Percentiles rank a stretch among this genome's conserved stretches.
Conservation (phyloP, 495 filamentous ascomycete genomes). For the Choiromyces venosus region DNA sequence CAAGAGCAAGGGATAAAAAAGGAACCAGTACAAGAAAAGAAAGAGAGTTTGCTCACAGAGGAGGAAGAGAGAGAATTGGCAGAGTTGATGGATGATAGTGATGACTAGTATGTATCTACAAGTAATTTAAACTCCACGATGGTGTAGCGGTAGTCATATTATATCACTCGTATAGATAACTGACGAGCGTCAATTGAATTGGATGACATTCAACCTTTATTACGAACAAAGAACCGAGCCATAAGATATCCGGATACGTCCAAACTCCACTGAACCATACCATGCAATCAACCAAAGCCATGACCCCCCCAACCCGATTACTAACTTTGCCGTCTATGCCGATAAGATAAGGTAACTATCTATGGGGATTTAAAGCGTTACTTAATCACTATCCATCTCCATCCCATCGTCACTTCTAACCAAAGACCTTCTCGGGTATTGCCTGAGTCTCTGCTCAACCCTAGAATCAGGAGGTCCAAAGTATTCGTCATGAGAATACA, state of each 20-base stretch:
- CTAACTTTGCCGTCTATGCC: not conserved
- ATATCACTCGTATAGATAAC: not conserved
- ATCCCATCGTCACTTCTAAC: slow-evolving; percentile 38
- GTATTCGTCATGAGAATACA: slow-evolving; percentile 41
- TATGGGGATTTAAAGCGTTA: not conserved
- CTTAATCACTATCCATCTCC: slow-evolving; percentile 41
- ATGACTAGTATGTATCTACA: slow-evolving; percentile 44
- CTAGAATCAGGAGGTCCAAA: slow-evolving; percentile 33
- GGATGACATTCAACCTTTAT: not conserved
- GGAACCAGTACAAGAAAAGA: slow-evolving; percentile 43
- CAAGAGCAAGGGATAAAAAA: slow-evolving; percentile 50
- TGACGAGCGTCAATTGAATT: not conserved
- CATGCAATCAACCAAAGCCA: not conserved
- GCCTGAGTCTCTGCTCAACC: slow-evolving; percentile 27
- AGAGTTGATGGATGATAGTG: slow-evolving; percentile 78
- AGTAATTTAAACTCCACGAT: not conserved
- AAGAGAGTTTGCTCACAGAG: slow-evolving; percentile 56
- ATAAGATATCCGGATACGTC: not conserved
- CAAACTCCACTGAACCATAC: not conserved
- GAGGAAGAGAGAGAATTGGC: slow-evolving; percentile 85
- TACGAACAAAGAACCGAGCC: not conserved
- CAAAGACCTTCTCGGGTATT: slow-evolving; percentile 20
- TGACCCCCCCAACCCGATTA: not conserved
- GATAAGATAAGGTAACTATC: not conserved
- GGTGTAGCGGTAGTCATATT: not conserved